Base-by-base conservation (phyloP, 257 asterid genomes). In the Pogostemon cablin region DNA sequence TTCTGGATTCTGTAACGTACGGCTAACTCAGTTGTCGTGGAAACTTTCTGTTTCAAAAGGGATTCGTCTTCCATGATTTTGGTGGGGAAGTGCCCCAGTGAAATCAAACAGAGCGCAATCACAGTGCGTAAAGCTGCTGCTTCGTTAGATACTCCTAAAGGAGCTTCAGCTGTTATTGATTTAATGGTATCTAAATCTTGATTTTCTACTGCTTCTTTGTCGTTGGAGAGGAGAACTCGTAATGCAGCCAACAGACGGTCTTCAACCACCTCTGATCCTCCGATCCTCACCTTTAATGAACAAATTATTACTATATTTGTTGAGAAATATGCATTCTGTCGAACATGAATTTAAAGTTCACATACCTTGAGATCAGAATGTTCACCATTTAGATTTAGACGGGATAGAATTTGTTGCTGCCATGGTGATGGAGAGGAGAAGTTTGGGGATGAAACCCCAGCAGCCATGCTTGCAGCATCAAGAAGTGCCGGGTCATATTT, bases 391-490 rank as follows among this genome's bases (percentile, higher is more conserved):
- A 95, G 84, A 77, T 85, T 88, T 69, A 95, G 80, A 72, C 68
- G 83, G 64, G 56, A 71, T 48, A 95, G 79, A 80, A 88, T 70
- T 39, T 68, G 79, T 66, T 80, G 88, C 81, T 91, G 96, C 99
- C 96, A 95, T 25, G 92, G 87, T n/a, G 85, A 65, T 15, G 96
- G 98, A 4, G 95, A 79, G 62, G 93, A 89, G 80, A 89, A 86
- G 84, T 79, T 88, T 5, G 93, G 86, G 72, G 87, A 68, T 8
- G 89, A 74, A 73, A 86, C 70, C 37, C 95, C 97, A 12, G 95
- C 95, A 71, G 93, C 93, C 80, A 77, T 83, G 89, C 96, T 83
- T 44, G 99, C 98, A 82, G 97, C 96, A 77, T 91, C 98, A n/a
- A 95, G 84, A 69, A 95, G 92, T 60, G 87, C 87, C 1, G 90